These are phyloP conservation scores for Colletotrichum tofieldiae DNA, from an alignment of 2,329 filamentous ascomycete species.

Conservation along the genomic window DNA sequence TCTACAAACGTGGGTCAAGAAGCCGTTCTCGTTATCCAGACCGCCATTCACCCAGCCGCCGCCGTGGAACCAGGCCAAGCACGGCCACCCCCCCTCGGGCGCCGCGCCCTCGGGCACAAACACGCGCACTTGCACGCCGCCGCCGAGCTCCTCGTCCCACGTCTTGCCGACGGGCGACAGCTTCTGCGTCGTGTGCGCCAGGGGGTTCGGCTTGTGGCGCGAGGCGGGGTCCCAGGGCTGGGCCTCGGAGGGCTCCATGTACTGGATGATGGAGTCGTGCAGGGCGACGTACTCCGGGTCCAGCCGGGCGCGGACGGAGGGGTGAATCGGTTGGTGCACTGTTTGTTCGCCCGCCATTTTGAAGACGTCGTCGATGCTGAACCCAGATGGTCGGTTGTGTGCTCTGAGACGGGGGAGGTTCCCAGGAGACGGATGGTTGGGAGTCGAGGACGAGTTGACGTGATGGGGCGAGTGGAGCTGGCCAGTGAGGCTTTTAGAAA, in stretches of 20 bases:
- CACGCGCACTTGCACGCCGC: constrained; percentile 50
- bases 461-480: background rate
- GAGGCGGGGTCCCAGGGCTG: constrained; percentile 51
- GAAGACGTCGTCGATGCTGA: background rate
- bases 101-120: constrained; percentile 50
- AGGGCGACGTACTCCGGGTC: constrained; percentile 58
- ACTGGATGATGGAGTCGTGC: constrained; percentile 56
- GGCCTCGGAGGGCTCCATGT: constrained; percentile 53
- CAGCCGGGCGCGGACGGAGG: constrained; percentile 49
- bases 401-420: background rate
- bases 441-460: background rate
- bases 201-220: constrained; percentile 5
- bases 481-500: constrained; percentile 15
- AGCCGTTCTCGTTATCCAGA: constrained; percentile 52
- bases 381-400: too few species aligned
- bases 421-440: background rate
- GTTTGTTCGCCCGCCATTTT: constrained; percentile 20
- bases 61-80: constrained; percentile 58
- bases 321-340: constrained; percentile 54
- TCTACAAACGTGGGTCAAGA: constrained; percentile 52
- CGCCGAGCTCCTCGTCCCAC: constrained; percentile 44
- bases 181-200: constrained; percentile 22
- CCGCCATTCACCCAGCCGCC: constrained; percentile 58
- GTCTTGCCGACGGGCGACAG: constrained; percentile 7
- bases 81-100: constrained; percentile 52